Evolutionary conservation across 1,284 basidiomycete genomes (phyloP).

Genomic region (Cutaneotrichosporon arboriforme): DNA sequence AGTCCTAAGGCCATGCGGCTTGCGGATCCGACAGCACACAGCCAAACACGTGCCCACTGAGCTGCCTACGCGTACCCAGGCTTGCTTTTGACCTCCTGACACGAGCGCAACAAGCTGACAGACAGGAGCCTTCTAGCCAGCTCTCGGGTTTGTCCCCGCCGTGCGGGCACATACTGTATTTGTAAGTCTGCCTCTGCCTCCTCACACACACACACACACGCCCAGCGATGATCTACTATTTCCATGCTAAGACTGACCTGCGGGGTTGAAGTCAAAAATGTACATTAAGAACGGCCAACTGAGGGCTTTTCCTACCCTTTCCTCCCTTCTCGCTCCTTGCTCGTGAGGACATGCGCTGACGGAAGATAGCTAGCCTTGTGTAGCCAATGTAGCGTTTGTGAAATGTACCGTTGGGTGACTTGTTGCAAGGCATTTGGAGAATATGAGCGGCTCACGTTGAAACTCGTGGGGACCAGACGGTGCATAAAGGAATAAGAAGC

Average conservation of each 20-base stretch:
- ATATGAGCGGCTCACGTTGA: too few relatives aligned
- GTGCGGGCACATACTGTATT: constrained; percentile 2
- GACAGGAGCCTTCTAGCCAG: background rate
- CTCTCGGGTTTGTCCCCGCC: background rate
- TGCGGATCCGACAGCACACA: constrained; percentile 38
- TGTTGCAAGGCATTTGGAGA: too few relatives aligned
- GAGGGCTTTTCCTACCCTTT: constrained; percentile 23
- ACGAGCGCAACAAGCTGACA: background rate
- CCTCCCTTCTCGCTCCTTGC: background rate
- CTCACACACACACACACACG: constrained; percentile 1
- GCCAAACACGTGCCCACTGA: constrained; percentile 43
- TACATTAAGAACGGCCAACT: constrained; percentile 44
- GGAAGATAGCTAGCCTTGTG: background rate
- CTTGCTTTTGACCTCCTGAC: too few relatives aligned
- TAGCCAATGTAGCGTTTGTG: background rate
- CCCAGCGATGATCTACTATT: constrained; percentile 40
- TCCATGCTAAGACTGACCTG: constrained; percentile 46
- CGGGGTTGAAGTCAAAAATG: constrained; percentile 37
- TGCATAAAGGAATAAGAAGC: too few relatives aligned
- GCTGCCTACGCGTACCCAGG: constrained; percentile 7
- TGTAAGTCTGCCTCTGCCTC: constrained; percentile 6
- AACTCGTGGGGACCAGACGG: too few relatives aligned
- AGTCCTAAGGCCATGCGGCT: constrained; percentile 40
- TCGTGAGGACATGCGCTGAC: background rate
- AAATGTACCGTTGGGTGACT: background rate